These are phyloP conservation scores for Epichloe sylvatica DNA, from an alignment of 2,329 filamentous ascomycete genomes.

Conservation along the genomic window DNA sequence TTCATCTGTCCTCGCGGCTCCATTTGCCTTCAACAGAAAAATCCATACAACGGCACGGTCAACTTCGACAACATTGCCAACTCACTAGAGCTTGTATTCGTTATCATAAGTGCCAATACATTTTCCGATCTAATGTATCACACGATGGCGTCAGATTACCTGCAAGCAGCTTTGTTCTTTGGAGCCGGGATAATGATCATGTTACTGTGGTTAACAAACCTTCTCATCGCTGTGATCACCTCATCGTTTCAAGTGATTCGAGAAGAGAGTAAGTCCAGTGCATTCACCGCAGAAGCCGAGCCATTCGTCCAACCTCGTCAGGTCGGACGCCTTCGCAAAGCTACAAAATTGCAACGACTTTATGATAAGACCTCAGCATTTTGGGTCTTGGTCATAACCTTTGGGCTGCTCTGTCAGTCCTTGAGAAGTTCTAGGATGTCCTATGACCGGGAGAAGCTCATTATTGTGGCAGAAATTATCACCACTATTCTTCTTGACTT, in stretches of 20 bases:
- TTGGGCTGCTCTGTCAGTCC: slow-evolving; percentile 66
- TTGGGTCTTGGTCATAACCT: slow-evolving; percentile 71
- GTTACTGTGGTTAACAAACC: slow-evolving; percentile 91
- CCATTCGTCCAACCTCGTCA: slow-evolving; percentile 20
- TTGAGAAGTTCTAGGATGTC: slow-evolving; percentile 67
- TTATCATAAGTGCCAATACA: slow-evolving; percentile 97
- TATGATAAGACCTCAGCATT: slow-evolving; percentile 62
- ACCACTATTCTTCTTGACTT: slow-evolving; percentile 66
- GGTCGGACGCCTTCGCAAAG: slow-evolving; percentile 24
- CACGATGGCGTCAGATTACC: slow-evolving; percentile 81
- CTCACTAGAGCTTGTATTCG: slow-evolving; percentile 86
- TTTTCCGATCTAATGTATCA: slow-evolving; percentile 93
- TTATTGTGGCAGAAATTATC: slow-evolving; percentile 56
- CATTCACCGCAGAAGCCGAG: slow-evolving; percentile 67
- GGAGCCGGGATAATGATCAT: slow-evolving; percentile 70
- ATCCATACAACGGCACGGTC: slow-evolving; percentile 72
- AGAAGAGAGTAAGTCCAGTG: slow-evolving; percentile 87
- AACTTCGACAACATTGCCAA: slow-evolving; percentile 92
- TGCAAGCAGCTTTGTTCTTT: slow-evolving; percentile 68
- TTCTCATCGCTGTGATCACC: slow-evolving; percentile 91
- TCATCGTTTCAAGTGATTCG: slow-evolving; percentile 97
- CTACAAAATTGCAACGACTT: slow-evolving; percentile 47
- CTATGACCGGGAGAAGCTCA: slow-evolving; percentile 42
- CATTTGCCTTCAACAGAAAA: slow-evolving; percentile 63
- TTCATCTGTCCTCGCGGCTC: slow-evolving; percentile 79